These are phyloP conservation scores for Herpetospermum pedunculosum DNA, from an alignment of 306 rosid species.

Conservation along the genomic window DNA sequence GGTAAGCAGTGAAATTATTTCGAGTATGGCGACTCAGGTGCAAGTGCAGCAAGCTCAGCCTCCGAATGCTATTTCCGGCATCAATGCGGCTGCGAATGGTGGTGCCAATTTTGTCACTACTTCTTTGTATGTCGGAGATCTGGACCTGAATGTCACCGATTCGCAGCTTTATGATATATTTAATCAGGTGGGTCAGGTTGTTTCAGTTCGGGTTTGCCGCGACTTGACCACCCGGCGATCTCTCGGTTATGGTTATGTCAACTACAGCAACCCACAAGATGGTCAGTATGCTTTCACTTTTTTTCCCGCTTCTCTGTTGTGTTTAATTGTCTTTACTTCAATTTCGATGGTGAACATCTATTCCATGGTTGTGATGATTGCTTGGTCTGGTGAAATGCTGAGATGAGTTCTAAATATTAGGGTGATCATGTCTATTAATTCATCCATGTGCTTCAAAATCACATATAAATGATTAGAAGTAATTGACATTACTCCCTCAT, in stretches of 20 bases:
- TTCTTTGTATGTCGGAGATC: slow-evolving; percentile 30
- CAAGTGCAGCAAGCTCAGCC: slow-evolving; percentile 16
- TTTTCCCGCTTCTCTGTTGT: background rate
- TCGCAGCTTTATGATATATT: slow-evolving; percentile 27
- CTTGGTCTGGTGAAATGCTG: background rate
- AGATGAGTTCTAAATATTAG: background rate
- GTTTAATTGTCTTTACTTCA: background rate
- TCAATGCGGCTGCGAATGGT: slow-evolving; percentile 17
- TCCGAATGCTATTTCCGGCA: slow-evolving; percentile 5
- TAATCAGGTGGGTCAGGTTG: slow-evolving; percentile 25
- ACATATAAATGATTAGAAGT: too few species aligned
- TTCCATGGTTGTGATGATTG: background rate
- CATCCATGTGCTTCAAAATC: too few species aligned
- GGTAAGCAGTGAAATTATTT: background rate
- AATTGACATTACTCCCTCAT: too few species aligned
- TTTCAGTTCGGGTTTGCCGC: slow-evolving; percentile 28
- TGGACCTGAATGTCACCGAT: slow-evolving; percentile 17
- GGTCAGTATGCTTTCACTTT: slow-evolving; percentile 12
- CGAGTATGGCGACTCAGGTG: slow-evolving; percentile 22
- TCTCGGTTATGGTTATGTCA: slow-evolving; percentile 32
- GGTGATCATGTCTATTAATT: background rate
- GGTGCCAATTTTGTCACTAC: slow-evolving; percentile 16
- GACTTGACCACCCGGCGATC: slow-evolving; percentile 25
- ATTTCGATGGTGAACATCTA: background rate
- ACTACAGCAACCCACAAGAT: slow-evolving; percentile 20